Evolutionary conservation across 495 filamentous ascomycete genomes (phyloP).

Genomic region (Pyronema omphalodes): DNA sequence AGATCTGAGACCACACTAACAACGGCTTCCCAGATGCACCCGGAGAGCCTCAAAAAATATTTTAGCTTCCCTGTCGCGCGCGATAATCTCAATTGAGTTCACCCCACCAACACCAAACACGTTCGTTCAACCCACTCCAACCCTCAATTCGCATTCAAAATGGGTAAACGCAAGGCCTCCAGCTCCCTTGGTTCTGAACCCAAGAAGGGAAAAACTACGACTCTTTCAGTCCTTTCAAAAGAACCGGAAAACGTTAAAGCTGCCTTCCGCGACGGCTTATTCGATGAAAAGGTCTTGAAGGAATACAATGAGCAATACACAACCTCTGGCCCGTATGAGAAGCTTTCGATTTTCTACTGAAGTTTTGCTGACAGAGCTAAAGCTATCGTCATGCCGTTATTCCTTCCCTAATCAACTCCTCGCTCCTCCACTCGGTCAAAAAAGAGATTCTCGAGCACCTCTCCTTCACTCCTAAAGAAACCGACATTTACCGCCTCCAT

Average conservation of each 20-base stretch:
- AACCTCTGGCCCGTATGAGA: slow-evolving; percentile 44
- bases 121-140: neutral
- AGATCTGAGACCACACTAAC: neutral
- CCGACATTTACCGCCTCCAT: slow-evolving; percentile 99
- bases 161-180: slow-evolving; percentile 21
- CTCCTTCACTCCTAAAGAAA: slow-evolving; percentile 94
- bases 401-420: slow-evolving; percentile 50
- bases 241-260: slow-evolving; percentile 16
- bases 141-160: slow-evolving; percentile 5
- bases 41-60: neutral
- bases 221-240: slow-evolving; percentile 6
- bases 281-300: slow-evolving; percentile 45
- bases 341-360: neutral
- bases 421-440: slow-evolving; percentile 70
- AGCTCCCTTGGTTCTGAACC: slow-evolving; percentile 1
- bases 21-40: neutral
- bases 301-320: slow-evolving; percentile 54
- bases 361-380: slow-evolving; percentile 19
- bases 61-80: neutral
- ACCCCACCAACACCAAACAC: neutral
- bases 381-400: slow-evolving; percentile 85
- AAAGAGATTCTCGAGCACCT: slow-evolving; percentile 74
- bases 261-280: slow-evolving; percentile 57
- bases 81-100: neutral
- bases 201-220: slow-evolving; percentile 19